Conservation (phyloP, 2,329 filamentous ascomycete species). For the Cladophialophora yegresii region DNA sequence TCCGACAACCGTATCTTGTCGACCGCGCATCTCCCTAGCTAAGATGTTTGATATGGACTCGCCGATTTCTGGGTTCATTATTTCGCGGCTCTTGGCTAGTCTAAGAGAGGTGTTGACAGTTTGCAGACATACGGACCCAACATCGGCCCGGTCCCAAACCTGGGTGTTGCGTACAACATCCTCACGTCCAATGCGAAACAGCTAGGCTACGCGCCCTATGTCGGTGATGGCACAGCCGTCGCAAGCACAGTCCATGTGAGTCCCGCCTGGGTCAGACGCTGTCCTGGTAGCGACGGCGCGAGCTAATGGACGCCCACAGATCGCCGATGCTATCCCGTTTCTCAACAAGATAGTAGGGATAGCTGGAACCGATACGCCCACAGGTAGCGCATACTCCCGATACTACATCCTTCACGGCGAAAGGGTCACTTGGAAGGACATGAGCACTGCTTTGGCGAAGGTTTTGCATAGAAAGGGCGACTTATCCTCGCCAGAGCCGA, state of each 20-base stretch:
- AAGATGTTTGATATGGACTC: neutral
- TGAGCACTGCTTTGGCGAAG: conserved; percentile 16
- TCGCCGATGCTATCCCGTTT: conserved; percentile 23
- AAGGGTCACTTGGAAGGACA: conserved; percentile 25
- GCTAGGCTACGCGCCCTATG: conserved; percentile 21
- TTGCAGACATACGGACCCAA: conserved; percentile 20
- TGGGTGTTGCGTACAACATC: conserved; percentile 22
- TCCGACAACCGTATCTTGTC: neutral
- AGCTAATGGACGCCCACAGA: neutral
- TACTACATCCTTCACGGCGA: conserved; percentile 29
- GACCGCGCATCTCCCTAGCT: neutral
- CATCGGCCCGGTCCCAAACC: conserved; percentile 16
- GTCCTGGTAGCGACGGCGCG: neutral
- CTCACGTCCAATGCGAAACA: conserved; percentile 15
- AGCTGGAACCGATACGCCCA: conserved; percentile 22
- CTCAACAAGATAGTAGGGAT: conserved; percentile 26
- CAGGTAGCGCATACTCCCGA: conserved; percentile 23
- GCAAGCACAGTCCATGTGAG: conserved; percentile 21
- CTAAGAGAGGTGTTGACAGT: neutral
- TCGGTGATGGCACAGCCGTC: conserved; percentile 25
- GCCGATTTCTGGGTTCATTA: neutral
- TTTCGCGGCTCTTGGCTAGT: neutral
- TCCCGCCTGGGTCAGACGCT: neutral
- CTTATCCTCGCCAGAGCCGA: conserved; percentile 20
- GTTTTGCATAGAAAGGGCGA: conserved; percentile 22